Base-by-base conservation (phyloP, 805 yeast species). In the Pichia rugopelliculosa region DNA sequence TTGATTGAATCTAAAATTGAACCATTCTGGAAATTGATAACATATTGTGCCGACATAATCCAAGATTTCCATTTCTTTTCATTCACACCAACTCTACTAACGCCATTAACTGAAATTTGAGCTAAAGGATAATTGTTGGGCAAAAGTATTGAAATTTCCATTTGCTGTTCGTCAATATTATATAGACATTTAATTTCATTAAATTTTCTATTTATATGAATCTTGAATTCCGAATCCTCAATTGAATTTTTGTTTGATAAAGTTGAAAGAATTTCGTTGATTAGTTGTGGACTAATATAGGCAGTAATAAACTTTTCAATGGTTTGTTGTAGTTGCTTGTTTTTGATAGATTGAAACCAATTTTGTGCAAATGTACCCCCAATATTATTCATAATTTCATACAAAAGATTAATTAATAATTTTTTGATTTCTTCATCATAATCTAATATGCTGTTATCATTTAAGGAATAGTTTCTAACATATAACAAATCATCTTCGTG, bases 21-120 rank as follows among this genome's bases (percentile, higher is more conserved):
- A 18, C 88, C 89, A 56, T 82, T 83, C 56, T 84, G 84, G 36
- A 84, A 75, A 2, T 87, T 75, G 25, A 88, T 79, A 9, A 87
- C 81, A 48, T 89, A 76, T 60, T 89, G 96, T 3, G 96, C 87
- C 5, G 96, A 90, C 62, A 91, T 71, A 18, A 91, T 68, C 98
- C 98, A 93, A 2, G 96, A 88, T 56, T 87, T 84, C 96, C 96
- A 90, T 65, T 87, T 89, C 52, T 79, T 80, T 56, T 91, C 98
- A 53, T 84, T 86, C 15, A 91, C 95, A 20, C 98, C 98, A 30
- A 88, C 75, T 51, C 95, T 72, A 42, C 79, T 72, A 0, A 88
- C 78, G 4, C 96, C 97, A 41, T 77, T 79, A 1, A 93, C 89
- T 9, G 71, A 69, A 10, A 93, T 82, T 53, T 78, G 82, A 2